These are phyloP conservation scores for Fusarium beomiforme DNA, from an alignment of 2,329 filamentous ascomycete species.

Conservation along the genomic window DNA sequence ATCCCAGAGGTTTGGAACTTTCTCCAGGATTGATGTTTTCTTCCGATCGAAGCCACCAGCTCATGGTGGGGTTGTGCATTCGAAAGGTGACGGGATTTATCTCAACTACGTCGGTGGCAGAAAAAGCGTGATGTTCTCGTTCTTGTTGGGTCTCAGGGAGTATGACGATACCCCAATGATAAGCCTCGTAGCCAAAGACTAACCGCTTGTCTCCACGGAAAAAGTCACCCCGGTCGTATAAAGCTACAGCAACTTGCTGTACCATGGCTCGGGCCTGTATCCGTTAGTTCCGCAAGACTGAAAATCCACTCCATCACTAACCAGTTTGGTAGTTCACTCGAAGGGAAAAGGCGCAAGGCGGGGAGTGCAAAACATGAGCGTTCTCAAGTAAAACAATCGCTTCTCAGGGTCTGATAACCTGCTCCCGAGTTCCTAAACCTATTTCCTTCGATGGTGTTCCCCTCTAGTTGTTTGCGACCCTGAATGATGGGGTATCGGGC, in stretches of 20 bases:
- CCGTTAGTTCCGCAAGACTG: not conserved
- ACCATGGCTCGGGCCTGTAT: constrained; percentile 13
- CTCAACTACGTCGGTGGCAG: constrained; percentile 46
- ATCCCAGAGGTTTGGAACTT: constrained; percentile 42
- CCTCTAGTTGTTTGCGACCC: no score
- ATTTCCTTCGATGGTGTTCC: no score
- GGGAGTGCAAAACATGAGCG: not conserved
- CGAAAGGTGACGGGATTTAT: constrained; percentile 46
- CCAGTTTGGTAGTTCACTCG: not conserved
- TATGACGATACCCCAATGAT: constrained; percentile 47
- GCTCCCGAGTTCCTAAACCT: no score
- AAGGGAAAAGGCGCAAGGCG: not conserved
- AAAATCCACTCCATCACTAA: not conserved
- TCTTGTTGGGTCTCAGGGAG: constrained; percentile 23
- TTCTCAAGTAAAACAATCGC: no score
- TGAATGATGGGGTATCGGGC: not conserved
- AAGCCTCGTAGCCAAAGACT: constrained; percentile 44
- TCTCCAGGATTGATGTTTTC: constrained; percentile 25
- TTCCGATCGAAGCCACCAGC: constrained; percentile 44
- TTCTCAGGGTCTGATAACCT: no score
- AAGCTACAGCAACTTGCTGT: constrained; percentile 37
- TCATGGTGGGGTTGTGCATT: constrained; percentile 47
- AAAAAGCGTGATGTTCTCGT: constrained; percentile 32
- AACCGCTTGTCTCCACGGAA: constrained; percentile 39
- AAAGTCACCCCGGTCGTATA: constrained; percentile 43